phyloP scores from a whole-genome alignment of 2,329 filamentous ascomycete species.

The Pestalotiopsis sp. region DNA sequence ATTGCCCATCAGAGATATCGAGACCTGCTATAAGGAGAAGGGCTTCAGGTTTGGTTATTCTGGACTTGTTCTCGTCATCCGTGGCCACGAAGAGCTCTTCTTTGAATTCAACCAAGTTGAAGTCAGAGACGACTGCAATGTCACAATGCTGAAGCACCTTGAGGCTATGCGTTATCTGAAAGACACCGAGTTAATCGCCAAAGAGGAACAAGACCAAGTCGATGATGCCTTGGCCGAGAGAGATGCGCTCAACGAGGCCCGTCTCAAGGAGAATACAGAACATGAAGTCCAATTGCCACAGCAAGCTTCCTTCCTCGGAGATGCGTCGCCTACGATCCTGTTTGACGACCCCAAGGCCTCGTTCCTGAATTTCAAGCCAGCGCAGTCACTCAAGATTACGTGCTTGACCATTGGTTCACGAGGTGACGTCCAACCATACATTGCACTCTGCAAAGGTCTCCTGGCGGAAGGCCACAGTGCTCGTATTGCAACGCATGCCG shows the following conservation, averaged over 20 bases:
- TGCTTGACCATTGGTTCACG: conserved; percentile 95
- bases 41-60: conserved; percentile 91
- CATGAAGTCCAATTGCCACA: conserved; percentile 54
- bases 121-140: conserved; percentile 83
- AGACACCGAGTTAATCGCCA: conserved; percentile 67
- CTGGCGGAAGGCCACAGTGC: conserved; percentile 84
- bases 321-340: conserved; percentile 70
- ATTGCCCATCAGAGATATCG: conserved; percentile 85
- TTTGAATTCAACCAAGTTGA: conserved; percentile 86
- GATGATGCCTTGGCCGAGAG: conserved; percentile 80
- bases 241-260: conserved; percentile 75
- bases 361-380: conserved; percentile 87
- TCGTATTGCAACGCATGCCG: conserved; percentile 86
- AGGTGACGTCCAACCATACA: conserved; percentile 96
- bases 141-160: conserved; percentile 76
- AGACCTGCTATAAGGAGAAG: conserved; percentile 93
- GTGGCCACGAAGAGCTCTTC: conserved; percentile 92
- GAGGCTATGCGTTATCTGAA: conserved; percentile 72
- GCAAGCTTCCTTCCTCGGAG: conserved; percentile 46
- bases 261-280: conserved; percentile 53
- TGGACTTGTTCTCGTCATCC: conserved; percentile 88
- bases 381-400: conserved; percentile 77
- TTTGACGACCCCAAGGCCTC: conserved; percentile 91
- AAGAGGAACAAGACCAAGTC: conserved; percentile 70
- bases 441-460: conserved; percentile 90